Base-by-base conservation (phyloP, 108 stramenopile genomes). In the Cyclotella sp. region DNA sequence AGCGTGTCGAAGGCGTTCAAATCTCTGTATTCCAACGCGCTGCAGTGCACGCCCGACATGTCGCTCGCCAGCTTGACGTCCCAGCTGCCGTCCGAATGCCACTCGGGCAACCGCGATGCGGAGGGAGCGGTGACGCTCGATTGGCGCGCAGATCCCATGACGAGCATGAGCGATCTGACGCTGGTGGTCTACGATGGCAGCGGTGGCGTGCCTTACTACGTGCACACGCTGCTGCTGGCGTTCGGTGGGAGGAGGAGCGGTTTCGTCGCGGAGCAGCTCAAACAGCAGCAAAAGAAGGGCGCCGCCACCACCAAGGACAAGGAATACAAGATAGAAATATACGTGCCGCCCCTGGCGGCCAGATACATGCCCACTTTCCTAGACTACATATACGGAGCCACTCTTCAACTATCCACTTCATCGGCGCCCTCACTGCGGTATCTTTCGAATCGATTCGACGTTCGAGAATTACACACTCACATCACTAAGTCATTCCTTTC, bases 361-460 rank as follows among this genome's bases (percentile, higher is more conserved):
- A 30, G 42, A 14, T 18, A 60, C 51, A 68, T 82, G 41, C 81
- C 81, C n/a, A 24, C 24, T 9, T 68, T 82, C 24, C 76, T 82
- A 6, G 81, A 82, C 54, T 77, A 82, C 58, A 47, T 82, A 11
- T 82, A 82, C 49, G 81, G 76, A 14, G 46, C 49, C 26, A 26
- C 43, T 7, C 65, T 82, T 6, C 46, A 73, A 39, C 51, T 77
- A 9, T 68, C 63, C 39, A 78, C 76, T 26, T 45, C 76, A 13
- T 73, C 55, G 16, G 81, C 81, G 28, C 71, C 77, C 15, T 71
- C 81, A 9, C 24, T 82, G 15, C 76, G 81, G 11, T 73, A 78
- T 45, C 65, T 82, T 8, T 49, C 77, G 39, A 82, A 82, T 61
- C 70, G 63, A 42, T 82, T 82, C 69, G 81, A 82, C 62, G 52